These are phyloP conservation scores for Arabis hirsuta DNA, from an alignment of 345 rosid species.

Conservation along the genomic window DNA sequence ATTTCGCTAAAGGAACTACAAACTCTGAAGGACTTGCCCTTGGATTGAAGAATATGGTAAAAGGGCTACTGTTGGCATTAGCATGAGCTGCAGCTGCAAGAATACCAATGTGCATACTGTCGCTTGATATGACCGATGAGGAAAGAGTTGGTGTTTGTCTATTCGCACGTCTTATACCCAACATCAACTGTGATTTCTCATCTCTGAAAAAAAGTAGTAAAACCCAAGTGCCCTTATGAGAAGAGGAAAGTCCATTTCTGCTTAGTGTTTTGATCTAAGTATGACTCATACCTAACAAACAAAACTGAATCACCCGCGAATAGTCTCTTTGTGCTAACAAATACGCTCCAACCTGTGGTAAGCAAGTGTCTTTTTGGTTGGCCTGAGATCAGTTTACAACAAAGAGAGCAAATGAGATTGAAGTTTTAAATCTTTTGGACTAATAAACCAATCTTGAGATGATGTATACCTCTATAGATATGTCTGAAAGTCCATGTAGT, in stretches of 20 bases:
- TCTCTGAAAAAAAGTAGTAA: slow-evolving; percentile 53
- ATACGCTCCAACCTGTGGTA: slow-evolving; percentile 93
- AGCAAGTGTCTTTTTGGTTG: slow-evolving; percentile 93
- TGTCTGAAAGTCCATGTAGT: slow-evolving; percentile 88
- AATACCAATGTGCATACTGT: slow-evolving; percentile 97
- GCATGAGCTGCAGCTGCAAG: slow-evolving; percentile 99
- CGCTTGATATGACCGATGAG: slow-evolving; percentile 91
- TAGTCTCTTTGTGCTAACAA: slow-evolving; percentile 84
- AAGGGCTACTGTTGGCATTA: slow-evolving; percentile 90
- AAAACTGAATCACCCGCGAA: slow-evolving; percentile 86
- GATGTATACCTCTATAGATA: slow-evolving; percentile 74
- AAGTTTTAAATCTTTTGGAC: neutral
- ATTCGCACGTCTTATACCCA: slow-evolving; percentile 84
- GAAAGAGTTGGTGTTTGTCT: slow-evolving; percentile 85
- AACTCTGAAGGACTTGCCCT: slow-evolving; percentile 97
- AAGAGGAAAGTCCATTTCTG: slow-evolving; percentile 13
- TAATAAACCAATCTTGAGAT: slow-evolving; percentile 13
- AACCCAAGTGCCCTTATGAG: slow-evolving; percentile 5
- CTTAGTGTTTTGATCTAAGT: slow-evolving; percentile 13
- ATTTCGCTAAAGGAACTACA: slow-evolving; percentile 92
- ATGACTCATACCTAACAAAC: slow-evolving; percentile 65
- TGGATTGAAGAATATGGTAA: slow-evolving; percentile 88
- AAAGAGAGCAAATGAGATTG: slow-evolving; percentile 24
- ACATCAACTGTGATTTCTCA: slow-evolving; percentile 81
- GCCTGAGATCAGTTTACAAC: slow-evolving; percentile 51